Conservation (phyloP, 768 basidiomycete genomes). For the Sporobolomyces roseus region DNA sequence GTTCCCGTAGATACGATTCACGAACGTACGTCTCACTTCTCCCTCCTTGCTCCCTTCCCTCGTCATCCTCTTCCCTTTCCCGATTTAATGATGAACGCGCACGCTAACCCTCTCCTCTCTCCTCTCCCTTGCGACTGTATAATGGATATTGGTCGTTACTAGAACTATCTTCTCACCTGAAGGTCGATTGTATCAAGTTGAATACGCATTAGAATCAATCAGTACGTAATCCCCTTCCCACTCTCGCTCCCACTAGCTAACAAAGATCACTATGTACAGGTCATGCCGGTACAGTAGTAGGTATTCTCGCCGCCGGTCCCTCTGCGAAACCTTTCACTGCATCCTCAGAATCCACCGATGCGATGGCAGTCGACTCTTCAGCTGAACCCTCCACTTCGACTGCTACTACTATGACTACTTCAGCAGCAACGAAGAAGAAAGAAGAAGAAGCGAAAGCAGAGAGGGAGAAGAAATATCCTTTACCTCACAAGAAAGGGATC, state of each 20-base stretch:
- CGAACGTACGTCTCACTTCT: conserved; percentile 14
- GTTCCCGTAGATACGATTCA: conserved; percentile 41
- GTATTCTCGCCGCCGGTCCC: conserved; percentile 62
- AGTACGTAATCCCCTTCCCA: conserved; percentile 60
- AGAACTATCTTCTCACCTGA: conserved; percentile 99
- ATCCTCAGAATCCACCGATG: conserved; percentile 27
- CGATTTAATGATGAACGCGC: conserved; percentile 12
- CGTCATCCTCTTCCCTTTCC: not conserved
- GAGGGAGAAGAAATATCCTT: conserved; percentile 39
- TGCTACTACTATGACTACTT: not conserved
- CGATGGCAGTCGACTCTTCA: conserved; percentile 37
- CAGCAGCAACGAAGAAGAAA: conserved; percentile 39
- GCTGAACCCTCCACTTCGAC: conserved; percentile 13
- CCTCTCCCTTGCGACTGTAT: conserved; percentile 1
- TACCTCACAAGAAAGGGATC: conserved; percentile 65
- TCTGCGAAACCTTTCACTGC: conserved; percentile 42
- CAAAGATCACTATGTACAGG: conserved; percentile 44
- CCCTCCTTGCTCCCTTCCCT: not conserved
- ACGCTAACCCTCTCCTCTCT: conserved; percentile 2
- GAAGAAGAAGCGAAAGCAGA: conserved; percentile 40
- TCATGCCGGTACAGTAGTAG: conserved; percentile 64
- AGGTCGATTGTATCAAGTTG: conserved; percentile 99
- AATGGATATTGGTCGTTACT: conserved; percentile 53
- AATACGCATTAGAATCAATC: conserved; percentile 99
- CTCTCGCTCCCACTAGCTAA: conserved; percentile 45